These are phyloP conservation scores for Pichia inconspicua DNA, from an alignment of 1,139 yeast genomes.

Conservation along the genomic window DNA sequence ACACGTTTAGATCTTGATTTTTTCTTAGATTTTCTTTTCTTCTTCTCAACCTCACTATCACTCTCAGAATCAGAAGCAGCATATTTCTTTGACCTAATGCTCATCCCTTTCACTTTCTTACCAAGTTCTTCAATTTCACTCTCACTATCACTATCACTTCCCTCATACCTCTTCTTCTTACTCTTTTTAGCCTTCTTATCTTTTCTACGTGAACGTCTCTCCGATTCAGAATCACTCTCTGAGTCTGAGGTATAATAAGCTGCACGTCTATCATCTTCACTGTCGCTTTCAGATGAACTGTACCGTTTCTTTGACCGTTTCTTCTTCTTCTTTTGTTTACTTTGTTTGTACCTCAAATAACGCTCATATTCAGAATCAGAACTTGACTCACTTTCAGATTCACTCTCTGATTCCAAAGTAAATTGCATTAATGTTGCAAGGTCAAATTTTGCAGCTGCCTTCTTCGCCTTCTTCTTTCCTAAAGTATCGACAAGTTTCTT, in stretches of 20 bases:
- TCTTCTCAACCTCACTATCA: background rate
- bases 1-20: background rate
- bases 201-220: background rate
- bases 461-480: constrained; percentile 6
- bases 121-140: background rate
- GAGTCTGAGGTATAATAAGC: background rate
- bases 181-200: constrained; percentile 1
- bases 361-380: background rate
- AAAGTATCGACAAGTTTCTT: background rate
- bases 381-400: background rate
- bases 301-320: background rate
- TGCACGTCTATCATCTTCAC: background rate
- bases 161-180: background rate
- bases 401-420: background rate
- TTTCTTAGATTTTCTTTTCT: background rate
- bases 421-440: constrained; percentile 7
- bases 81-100: background rate
- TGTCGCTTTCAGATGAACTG: constrained; percentile 1
- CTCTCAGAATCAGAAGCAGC: background rate
- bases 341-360: background rate
- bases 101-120: background rate
- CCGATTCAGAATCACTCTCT: background rate
- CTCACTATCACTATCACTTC: constrained; percentile 3
- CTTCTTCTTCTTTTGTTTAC: background rate
- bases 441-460: constrained; percentile 2